A percentile compares a stretch with the other conserved stretches of the same genome.
Conservation (phyloP, 176 grass and related monocot genomes). For the Triticum monococcum region DNA sequence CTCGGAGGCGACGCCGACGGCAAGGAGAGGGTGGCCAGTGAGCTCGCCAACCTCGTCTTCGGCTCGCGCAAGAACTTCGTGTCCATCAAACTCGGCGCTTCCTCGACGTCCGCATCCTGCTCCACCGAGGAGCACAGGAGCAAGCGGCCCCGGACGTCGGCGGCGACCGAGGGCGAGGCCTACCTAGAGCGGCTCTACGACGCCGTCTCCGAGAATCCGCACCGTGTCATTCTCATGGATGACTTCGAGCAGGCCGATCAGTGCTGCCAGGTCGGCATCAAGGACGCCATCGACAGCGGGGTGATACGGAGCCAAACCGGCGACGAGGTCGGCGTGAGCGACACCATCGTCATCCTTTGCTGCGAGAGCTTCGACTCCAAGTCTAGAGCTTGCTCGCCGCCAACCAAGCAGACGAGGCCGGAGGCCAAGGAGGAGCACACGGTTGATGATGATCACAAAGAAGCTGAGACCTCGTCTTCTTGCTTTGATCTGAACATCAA, state of each 20-base stretch:
- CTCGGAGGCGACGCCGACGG: constrained; percentile 60
- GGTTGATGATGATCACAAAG: constrained; percentile 16
- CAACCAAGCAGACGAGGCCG: constrained; percentile 37
- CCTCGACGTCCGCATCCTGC: constrained; percentile 17
- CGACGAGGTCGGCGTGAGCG: constrained; percentile 51
- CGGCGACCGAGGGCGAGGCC: constrained; percentile 30
- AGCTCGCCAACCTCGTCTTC: constrained; percentile 79
- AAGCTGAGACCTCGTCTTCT: constrained; percentile 26
- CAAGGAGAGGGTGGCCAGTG: constrained; percentile 70
- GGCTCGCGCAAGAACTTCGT: constrained; percentile 54
- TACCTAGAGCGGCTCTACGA: constrained; percentile 57
- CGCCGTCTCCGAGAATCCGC: constrained; percentile 55
- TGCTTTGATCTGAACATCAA: constrained; percentile 87
- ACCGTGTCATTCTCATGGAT: constrained; percentile 71
- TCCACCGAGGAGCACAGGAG: constrained; percentile 50
- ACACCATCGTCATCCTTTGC: constrained; percentile 79
- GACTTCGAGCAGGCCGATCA: constrained; percentile 57
- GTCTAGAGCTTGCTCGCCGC: constrained; percentile 54
- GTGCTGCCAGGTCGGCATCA: constrained; percentile 44
- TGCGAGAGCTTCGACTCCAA: constrained; percentile 55
- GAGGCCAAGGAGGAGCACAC: constrained; percentile 31
- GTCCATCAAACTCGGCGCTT: constrained; percentile 31
- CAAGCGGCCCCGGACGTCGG: constrained; percentile 40
- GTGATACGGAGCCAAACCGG: constrained; percentile 35
- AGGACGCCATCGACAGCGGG: constrained; percentile 71